Evolutionary conservation across 352 stramenopile species (phyloP).

Genomic region (Aphanomyces stellatus): DNA sequence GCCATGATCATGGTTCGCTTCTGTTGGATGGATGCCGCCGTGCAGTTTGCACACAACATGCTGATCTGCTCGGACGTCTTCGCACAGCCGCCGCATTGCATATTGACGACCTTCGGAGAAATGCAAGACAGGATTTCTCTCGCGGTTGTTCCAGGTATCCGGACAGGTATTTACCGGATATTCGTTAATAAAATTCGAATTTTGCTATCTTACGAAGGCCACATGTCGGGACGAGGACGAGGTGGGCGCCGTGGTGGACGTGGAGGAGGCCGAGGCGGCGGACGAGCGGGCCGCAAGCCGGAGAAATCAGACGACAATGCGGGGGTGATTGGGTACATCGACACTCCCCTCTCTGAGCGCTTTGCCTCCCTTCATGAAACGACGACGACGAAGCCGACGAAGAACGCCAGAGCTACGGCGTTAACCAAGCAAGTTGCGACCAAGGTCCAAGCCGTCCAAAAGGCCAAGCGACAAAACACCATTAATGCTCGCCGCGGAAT

Average conservation of each 20-base stretch:
- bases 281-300: conserved; percentile 7
- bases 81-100: conserved; percentile 14
- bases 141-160: neutral
- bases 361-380: conserved; percentile 53
- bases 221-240: neutral
- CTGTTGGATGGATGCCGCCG: conserved; percentile 59
- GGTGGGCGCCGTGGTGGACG: neutral
- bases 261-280: neutral
- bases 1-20: conserved; percentile 62
- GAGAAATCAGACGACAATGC: neutral
- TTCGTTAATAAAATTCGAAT: neutral
- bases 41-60: conserved; percentile 45
- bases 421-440: conserved; percentile 25
- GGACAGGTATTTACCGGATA: neutral
- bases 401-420: conserved; percentile 15
- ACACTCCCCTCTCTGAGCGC: conserved; percentile 59
- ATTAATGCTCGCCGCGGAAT: conserved; percentile 67
- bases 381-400: conserved; percentile 22
- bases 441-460: conserved; percentile 23
- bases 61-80: conserved; percentile 3
- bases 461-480: conserved; percentile 62
- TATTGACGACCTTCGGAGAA: neutral
- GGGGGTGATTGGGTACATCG: conserved; percentile 50
- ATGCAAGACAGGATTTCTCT: neutral
- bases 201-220: neutral